Base-by-base conservation (phyloP, 352 stramenopile species). In the Phytopythium mirpurense region DNA sequence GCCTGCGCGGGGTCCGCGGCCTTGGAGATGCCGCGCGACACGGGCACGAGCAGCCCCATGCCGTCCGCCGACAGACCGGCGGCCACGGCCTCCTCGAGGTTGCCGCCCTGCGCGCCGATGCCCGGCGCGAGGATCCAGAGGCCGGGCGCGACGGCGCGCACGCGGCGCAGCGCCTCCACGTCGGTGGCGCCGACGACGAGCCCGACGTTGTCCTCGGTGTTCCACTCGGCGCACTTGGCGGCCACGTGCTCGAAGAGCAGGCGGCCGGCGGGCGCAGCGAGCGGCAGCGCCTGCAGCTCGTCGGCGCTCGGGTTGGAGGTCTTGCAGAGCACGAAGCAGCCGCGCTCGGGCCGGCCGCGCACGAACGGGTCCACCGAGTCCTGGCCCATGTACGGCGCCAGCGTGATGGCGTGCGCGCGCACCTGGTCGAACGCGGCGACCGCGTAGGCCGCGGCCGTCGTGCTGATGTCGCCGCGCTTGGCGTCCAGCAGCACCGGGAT, bases 281-380 rank as follows among this genome's bases (percentile, higher is more conserved):
- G 66, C 5, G 66, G 50, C 26, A 94, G 72, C 49, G 91, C 96
- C 63, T 99, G 88, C 45, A 99, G 87, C 60, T 99, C 96, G 58
- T 98, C 96, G 11, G 94, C 96, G 48, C 86, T 97, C 27, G 92
- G 87, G 76, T 99, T 99, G 9, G 96, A 99, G 24, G 97, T 99
- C 88, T 99, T 99, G 77, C 97, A 99, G 12, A 99, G 80, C 40
- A 99, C 77, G 65, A 99, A 99, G 51, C 91, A 97, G 55, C 88
- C 88, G 44, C 83, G 82, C 62, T 81, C 91, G 1, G 86, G 95
- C 29, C 73, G 68, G 23, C 73, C 69, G 56, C 93, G 93, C 35
- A 96, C 68, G 81, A 99, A 99, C 6, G 97, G 97, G 63, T 90
- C 72, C 26, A 99, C 95, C 31, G 95, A 98, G 81, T 99, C 97